Conservation (phyloP, 257 asterid genomes). For the Rubia yunnanensis region DNA sequence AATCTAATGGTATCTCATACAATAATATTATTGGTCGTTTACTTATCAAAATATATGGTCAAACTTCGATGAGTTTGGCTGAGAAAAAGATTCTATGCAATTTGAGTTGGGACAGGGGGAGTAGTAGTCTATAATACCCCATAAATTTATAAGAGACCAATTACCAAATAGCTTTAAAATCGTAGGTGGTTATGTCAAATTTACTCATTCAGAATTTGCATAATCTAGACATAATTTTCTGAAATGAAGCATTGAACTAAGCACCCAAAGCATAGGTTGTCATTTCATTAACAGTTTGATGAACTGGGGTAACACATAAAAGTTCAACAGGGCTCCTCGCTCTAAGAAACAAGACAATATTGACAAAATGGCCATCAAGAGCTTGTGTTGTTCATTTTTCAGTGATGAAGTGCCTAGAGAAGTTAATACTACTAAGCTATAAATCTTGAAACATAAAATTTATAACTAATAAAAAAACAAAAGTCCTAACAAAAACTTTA, state of each 20-base stretch:
- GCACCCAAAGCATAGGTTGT: background rate
- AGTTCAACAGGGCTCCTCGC: background rate
- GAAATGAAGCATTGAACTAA: background rate
- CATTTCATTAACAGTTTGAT: background rate
- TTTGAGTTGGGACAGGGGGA: too few relatives aligned
- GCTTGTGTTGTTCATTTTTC: background rate
- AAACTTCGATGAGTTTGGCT: too few relatives aligned
- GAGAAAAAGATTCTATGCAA: too few relatives aligned
- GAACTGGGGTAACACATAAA: background rate
- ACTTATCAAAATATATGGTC: too few relatives aligned
- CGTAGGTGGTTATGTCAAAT: background rate
- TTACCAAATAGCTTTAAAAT: background rate
- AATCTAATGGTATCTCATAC: too few relatives aligned
- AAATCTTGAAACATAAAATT: too few relatives aligned
- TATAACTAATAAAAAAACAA: background rate
- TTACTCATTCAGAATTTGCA: background rate
- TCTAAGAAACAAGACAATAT: background rate
- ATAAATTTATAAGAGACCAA: background rate
- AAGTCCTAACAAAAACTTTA: background rate
- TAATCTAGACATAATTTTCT: background rate
- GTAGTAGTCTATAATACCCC: too few relatives aligned
- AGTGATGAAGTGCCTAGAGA: background rate
- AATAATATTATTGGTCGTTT: too few relatives aligned
- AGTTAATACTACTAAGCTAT: too few relatives aligned
- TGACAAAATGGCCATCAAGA: background rate